phyloP scores from a whole-genome alignment of 208 protist species.

The Tetramitus jugosus region DNA sequence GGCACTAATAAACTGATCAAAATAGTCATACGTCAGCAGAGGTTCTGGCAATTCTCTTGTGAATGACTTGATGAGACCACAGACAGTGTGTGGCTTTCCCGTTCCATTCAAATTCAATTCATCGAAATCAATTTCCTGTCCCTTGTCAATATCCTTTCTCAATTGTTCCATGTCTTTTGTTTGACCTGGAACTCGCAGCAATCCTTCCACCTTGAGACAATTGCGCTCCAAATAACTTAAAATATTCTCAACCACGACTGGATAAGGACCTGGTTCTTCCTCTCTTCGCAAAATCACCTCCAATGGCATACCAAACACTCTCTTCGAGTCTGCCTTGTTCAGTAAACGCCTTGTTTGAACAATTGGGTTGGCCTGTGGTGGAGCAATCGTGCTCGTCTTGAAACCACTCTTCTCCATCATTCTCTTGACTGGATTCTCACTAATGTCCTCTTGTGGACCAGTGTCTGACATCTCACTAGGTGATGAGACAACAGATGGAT shows the following conservation, averaged over 20 bases:
- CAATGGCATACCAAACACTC: not conserved
- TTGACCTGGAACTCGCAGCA: conserved; percentile 2
- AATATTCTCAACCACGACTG: not conserved
- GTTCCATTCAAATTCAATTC: not conserved
- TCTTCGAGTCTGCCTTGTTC: no score
- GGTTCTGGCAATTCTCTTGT: conserved; percentile 11
- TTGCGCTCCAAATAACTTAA: conserved; percentile 1
- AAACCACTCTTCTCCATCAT: no score
- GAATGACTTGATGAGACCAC: not conserved
- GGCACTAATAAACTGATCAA: conserved; percentile 4
- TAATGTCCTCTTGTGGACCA: no score
- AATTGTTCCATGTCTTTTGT: not conserved
- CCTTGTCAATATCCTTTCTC: not conserved
- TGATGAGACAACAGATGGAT: no score
- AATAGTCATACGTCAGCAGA: conserved; percentile 4
- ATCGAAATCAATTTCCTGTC: not conserved
- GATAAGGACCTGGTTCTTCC: not conserved
- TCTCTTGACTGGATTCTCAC: no score
- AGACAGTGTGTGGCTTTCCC: conserved; percentile 11
- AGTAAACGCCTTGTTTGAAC: no score
- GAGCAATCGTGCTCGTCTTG: no score
- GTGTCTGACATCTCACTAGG: no score
- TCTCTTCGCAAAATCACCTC: not conserved
- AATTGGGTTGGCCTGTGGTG: no score
- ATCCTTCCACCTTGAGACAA: not conserved